phyloP scores from a whole-genome alignment of 2,329 filamentous ascomycete genomes.

The Beauveria medogensis region DNA sequence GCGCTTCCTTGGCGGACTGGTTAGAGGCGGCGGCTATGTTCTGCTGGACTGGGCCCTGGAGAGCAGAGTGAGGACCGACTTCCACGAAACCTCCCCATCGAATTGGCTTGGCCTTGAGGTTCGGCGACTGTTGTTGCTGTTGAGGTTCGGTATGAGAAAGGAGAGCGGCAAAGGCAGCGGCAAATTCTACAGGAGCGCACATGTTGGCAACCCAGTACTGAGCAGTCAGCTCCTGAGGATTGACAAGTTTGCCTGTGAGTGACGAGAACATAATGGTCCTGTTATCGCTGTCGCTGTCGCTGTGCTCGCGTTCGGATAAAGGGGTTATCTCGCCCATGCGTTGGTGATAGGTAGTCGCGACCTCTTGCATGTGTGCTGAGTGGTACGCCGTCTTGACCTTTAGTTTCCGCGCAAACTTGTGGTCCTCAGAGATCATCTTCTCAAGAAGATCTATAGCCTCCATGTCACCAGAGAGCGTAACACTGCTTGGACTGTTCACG shows the following conservation, averaged over 20 bases:
- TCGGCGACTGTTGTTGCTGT: background rate
- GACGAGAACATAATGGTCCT: background rate
- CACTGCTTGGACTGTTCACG: slow-evolving; percentile 21
- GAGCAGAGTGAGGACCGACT: slow-evolving; percentile 19
- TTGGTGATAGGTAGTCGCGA: slow-evolving; percentile 15
- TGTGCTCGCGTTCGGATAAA: background rate
- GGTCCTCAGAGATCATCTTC: background rate
- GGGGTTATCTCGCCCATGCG: slow-evolving; percentile 12
- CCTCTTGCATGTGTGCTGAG: slow-evolving; percentile 22
- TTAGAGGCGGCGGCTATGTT: slow-evolving; percentile 19
- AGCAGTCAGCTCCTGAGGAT: background rate
- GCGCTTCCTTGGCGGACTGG: background rate
- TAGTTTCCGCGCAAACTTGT: slow-evolving; percentile 15
- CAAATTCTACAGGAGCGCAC: background rate
- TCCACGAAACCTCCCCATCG: slow-evolving; percentile 15
- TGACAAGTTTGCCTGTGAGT: background rate
- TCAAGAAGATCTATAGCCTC: background rate
- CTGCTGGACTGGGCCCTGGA: slow-evolving; percentile 16
- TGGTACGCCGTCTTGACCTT: slow-evolving; percentile 25
- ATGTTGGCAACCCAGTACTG: background rate
- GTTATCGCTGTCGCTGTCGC: background rate
- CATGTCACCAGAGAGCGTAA: slow-evolving; percentile 24
- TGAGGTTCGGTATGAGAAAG: background rate
- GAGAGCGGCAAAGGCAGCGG: background rate
- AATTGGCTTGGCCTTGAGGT: background rate